These are phyloP conservation scores for Westerdykella ornata DNA, from an alignment of 2,329 filamentous ascomycete species.

Conservation along the genomic window DNA sequence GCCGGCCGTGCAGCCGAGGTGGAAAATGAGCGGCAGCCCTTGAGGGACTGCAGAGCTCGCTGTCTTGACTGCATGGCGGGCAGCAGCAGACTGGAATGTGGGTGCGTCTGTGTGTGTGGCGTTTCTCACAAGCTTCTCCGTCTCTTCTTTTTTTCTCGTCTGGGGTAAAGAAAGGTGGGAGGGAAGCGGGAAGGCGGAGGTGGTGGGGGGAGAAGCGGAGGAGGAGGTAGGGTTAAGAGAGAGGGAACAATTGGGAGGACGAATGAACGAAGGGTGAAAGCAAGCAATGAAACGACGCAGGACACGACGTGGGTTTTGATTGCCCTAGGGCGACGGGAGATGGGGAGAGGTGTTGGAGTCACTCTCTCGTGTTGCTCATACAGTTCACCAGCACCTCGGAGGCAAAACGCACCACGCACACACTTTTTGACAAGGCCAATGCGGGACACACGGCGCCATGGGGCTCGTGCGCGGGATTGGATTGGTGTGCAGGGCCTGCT, in stretches of 20 bases:
- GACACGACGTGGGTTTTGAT: slow-evolving; percentile 6
- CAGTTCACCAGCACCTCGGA: too few species aligned
- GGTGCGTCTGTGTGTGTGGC: slow-evolving; percentile 3
- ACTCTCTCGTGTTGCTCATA: too few species aligned
- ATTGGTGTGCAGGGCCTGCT: not conserved
- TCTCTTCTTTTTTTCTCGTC: not conserved
- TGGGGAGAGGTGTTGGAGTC: too few species aligned
- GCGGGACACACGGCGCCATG: too few species aligned
- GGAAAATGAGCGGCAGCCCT: slow-evolving; percentile 40
- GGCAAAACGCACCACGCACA: too few species aligned
- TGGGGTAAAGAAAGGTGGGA: slow-evolving; percentile 4
- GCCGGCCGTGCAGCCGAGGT: slow-evolving; percentile 36
- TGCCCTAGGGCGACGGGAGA: not conserved
- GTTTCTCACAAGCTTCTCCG: not conserved
- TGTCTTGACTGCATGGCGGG: slow-evolving; percentile 33
- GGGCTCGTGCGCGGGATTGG: not conserved
- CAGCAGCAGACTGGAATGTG: not conserved
- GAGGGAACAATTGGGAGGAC: slow-evolving; percentile 6
- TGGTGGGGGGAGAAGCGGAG: too few species aligned
- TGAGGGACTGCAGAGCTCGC: slow-evolving; percentile 31
- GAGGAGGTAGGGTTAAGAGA: slow-evolving; percentile 3
- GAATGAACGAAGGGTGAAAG: slow-evolving; percentile 7
- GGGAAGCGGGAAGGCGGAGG: too few species aligned
- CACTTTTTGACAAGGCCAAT: too few species aligned
- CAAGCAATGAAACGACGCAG: not conserved